A percentile compares a stretch with the other conserved stretches of the same genome.
These are phyloP conservation scores for Xerocomellus intermedius DNA, from an alignment of 768 basidiomycete species.

Conservation along the genomic window DNA sequence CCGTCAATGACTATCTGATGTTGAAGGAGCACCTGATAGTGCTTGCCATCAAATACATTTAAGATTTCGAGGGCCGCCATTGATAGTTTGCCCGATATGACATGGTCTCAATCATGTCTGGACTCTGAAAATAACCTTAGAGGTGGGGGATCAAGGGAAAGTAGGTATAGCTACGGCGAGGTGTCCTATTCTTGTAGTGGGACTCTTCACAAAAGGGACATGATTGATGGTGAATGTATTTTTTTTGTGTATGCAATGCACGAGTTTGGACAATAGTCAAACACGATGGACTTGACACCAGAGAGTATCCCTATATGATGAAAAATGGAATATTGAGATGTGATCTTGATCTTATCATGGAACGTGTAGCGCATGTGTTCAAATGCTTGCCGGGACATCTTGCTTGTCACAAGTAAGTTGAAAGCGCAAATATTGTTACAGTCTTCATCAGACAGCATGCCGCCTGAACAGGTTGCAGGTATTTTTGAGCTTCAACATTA, in stretches of 20 bases:
- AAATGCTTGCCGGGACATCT: not conserved
- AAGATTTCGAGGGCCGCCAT: not conserved
- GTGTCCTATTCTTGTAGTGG: not conserved
- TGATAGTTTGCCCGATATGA: not conserved
- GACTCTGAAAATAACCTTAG: not conserved
- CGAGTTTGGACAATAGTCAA: not conserved
- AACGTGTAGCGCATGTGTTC: not conserved
- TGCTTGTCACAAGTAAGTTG: not conserved
- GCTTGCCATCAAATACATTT: slow-evolving; percentile 38
- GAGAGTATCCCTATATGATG: not conserved
- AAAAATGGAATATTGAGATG: not conserved
- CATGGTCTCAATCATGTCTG: not conserved
- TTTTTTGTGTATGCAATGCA: not conserved
- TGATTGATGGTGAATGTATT: not conserved
- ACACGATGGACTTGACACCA: not conserved
- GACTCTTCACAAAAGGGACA: not conserved
- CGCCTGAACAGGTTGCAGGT: too few species aligned
- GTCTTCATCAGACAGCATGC: too few species aligned
- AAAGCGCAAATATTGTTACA: too few species aligned
- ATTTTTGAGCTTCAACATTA: too few species aligned
- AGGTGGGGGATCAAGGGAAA: not conserved
- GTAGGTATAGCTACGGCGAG: not conserved
- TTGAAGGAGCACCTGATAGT: slow-evolving; percentile 29
- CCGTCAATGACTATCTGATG: slow-evolving; percentile 30
- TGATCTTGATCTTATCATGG: not conserved